Evolutionary conservation across 2,329 filamentous ascomycete genomes (phyloP).

Genomic region (Escovopsis sp.): DNA sequence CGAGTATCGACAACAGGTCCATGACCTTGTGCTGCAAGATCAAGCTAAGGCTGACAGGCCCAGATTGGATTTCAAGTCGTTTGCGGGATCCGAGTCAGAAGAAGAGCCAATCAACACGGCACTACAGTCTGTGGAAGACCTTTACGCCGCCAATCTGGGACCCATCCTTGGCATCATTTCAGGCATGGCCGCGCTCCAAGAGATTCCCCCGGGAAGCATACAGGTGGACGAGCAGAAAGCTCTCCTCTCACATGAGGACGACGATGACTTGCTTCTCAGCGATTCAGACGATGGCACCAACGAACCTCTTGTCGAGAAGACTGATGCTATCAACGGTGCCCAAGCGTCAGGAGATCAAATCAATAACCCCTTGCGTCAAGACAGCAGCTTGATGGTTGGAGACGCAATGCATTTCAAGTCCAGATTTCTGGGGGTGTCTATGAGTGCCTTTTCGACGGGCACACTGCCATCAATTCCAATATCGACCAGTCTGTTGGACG

Average conservation of each 20-base stretch:
- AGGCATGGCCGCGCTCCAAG: constrained; percentile 24
- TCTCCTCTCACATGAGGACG: constrained; percentile 27
- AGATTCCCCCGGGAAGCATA: constrained; percentile 29
- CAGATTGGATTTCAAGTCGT: constrained; percentile 47
- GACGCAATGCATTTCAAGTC: neutral
- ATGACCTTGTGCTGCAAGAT: constrained; percentile 50
- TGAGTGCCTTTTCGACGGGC: constrained; percentile 27
- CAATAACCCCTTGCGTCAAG: neutral
- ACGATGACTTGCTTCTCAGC: constrained; percentile 33
- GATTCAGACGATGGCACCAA: constrained; percentile 40
- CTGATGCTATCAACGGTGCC: neutral
- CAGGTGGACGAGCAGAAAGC: constrained; percentile 52
- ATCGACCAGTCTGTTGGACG: constrained; percentile 22
- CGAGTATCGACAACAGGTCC: constrained; percentile 56
- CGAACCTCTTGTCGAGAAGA: constrained; percentile 12
- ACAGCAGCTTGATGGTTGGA: neutral
- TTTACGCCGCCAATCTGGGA: constrained; percentile 56
- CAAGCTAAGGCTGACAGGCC: constrained; percentile 25
- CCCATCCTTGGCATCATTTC: constrained; percentile 29
- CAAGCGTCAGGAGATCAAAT: neutral
- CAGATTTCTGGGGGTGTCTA: constrained; percentile 21
- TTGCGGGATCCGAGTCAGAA: constrained; percentile 39
- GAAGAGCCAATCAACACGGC: constrained; percentile 56
- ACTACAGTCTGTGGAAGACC: constrained; percentile 71
- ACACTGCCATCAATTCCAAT: constrained; percentile 23